phyloP scores from a whole-genome alignment of 352 stramenopile genomes.

The Paralagenidium karlingii region DNA sequence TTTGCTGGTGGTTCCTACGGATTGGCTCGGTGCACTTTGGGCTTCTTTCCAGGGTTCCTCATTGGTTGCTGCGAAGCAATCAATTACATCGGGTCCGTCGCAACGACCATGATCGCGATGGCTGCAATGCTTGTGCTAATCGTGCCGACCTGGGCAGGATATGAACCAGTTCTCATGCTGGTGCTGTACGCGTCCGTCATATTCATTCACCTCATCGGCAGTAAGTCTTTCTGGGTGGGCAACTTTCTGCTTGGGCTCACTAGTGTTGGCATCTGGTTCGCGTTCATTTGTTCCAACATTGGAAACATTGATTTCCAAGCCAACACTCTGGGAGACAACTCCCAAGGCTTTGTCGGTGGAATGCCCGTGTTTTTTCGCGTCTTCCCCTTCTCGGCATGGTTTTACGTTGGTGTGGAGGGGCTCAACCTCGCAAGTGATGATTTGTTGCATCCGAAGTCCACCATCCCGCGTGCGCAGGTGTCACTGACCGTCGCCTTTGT shows the following conservation, averaged over 20 bases:
- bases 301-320: conserved; percentile 7
- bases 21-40: conserved; percentile 12
- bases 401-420: conserved; percentile 13
- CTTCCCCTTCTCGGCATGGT: conserved; percentile 11
- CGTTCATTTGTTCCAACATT: conserved; percentile 11
- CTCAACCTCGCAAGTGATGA: conserved; percentile 12
- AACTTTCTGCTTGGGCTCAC: conserved; percentile 4
- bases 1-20: conserved; percentile 19
- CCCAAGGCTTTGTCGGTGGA: conserved; percentile 1
- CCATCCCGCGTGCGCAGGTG: conserved; percentile 9
- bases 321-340: background rate
- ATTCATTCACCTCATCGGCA: conserved; percentile 6
- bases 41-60: conserved; percentile 14
- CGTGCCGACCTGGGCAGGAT: background rate
- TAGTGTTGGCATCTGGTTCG: conserved; percentile 1
- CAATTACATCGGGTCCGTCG: conserved; percentile 11
- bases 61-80: conserved; percentile 15
- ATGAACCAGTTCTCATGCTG: conserved; percentile 5
- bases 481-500: conserved; percentile 13
- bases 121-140: conserved; percentile 4
- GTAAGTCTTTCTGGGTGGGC: conserved; percentile 8
- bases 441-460: conserved; percentile 6
- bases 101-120: conserved; percentile 6
- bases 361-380: conserved; percentile 2
- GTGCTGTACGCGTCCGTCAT: conserved; percentile 4